phyloP scores from a whole-genome alignment of 345 rosid genomes.

The Rubroshorea leprosula region DNA sequence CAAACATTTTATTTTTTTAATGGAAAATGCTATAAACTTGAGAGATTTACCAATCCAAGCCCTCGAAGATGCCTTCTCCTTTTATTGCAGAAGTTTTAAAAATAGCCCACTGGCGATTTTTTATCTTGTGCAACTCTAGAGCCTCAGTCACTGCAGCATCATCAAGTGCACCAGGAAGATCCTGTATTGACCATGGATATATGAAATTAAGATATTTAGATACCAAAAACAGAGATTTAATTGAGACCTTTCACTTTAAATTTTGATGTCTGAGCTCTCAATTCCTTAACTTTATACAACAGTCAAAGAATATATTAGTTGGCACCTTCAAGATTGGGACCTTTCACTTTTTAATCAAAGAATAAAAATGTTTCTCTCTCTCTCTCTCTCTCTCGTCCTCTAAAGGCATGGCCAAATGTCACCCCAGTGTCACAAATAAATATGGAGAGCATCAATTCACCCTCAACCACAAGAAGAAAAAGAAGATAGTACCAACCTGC shows the following conservation, averaged over 20 bases:
- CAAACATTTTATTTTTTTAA: too few species aligned
- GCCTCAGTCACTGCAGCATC: constrained; percentile 65
- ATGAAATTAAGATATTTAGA: too few species aligned
- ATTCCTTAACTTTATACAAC: too few species aligned
- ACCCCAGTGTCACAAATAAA: too few species aligned
- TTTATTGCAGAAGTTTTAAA: constrained; percentile 66
- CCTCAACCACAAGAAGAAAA: background rate
- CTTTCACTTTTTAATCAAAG: constrained; percentile 2
- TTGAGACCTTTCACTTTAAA: too few species aligned
- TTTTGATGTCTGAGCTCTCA: too few species aligned
- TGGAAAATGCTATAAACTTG: background rate
- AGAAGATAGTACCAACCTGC: constrained; percentile 36
- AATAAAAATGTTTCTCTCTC: background rate
- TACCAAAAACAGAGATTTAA: too few species aligned
- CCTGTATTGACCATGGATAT: constrained; percentile 43
- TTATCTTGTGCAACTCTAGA: constrained; percentile 64
- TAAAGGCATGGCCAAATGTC: too few species aligned
- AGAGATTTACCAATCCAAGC: constrained; percentile 62
- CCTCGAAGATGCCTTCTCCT: constrained; percentile 73
- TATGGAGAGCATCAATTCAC: background rate
- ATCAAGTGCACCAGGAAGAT: constrained; percentile 74
- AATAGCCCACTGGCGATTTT: constrained; percentile 65
- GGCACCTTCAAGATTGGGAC: too few species aligned
- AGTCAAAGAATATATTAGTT: too few species aligned
- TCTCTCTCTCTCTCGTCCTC: too few species aligned